Evolutionary conservation across 1,139 yeast genomes (phyloP), one percentile per base, ranked within the genome.

Genomic region (Candida sp.): DNA sequence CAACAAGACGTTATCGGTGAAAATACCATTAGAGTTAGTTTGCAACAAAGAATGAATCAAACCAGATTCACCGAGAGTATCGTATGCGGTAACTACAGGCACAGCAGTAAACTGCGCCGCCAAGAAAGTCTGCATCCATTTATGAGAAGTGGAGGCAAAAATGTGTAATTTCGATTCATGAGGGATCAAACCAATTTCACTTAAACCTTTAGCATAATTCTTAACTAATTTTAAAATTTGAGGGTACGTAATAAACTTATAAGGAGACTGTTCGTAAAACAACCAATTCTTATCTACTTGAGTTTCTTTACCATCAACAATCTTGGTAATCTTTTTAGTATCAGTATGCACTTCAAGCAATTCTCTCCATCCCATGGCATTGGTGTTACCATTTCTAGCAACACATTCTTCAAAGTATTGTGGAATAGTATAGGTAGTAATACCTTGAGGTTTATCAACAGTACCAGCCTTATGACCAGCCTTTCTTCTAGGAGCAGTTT

Each of bases 71-170:
- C 99, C 99, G 51, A 93, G 75, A 34, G 99, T 91, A 64, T 93
- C 99, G 66, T 93, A 93, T 34, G 99, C 98, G 25, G 99, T 95
- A 38, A 90, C 99, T 49, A 87, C 79, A 22, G 98, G 88, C 48
- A 95, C 82, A 43, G 80, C 69, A 65, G 90, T 96, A 46, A 89
- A 70, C 55, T 81, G 79, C 43, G 87, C 76, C 12, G 91, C 96
- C 52, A 90, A 66, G 52, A 84, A 93, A 35, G 89, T 78, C 67
- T 88, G 88, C 86, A 93, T 79, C 99, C 99, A 93, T 59, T 80
- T 81, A 44, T 81, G 86, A 30, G 96, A 85, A 23, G 97, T 85
- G 30, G 87, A 68, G 33, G 97, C 97, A 66, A 84, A 95, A 44
- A 93, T 77, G 64, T 91, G 97, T 54, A 91, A 63, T 56, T 79